A percentile compares a stretch with the other conserved stretches of the same genome.
phyloP scores from a whole-genome alignment of 1,139 yeast species.

The Saccharomyces hybrid region DNA sequence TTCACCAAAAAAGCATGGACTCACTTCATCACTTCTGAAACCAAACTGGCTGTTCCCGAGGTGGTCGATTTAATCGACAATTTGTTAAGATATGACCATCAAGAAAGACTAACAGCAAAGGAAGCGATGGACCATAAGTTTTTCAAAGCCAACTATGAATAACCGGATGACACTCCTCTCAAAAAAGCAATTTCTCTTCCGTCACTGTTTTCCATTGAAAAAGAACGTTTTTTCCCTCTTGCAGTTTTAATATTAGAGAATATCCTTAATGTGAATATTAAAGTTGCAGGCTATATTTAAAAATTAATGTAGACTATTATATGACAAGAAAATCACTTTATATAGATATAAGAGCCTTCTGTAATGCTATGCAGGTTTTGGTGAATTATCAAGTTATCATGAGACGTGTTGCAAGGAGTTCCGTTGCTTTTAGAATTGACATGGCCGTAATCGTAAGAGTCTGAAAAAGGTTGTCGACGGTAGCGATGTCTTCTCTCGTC shows the following conservation, averaged over 20 bases:
- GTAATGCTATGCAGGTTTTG: not conserved
- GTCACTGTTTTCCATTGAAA: not conserved
- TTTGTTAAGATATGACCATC: too few relatives aligned
- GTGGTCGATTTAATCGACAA: too few relatives aligned
- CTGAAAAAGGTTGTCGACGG: not conserved
- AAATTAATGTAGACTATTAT: not conserved
- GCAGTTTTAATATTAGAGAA: not conserved
- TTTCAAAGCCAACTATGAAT: too few relatives aligned
- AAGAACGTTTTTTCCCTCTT: not conserved
- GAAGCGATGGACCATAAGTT: too few relatives aligned
- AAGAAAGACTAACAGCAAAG: too few relatives aligned
- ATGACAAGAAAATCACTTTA: not conserved
- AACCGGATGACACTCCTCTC: not conserved
- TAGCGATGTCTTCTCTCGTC: constrained; percentile 1
- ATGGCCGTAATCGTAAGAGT: not conserved
- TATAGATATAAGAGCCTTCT: not conserved
- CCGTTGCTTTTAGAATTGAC: not conserved
- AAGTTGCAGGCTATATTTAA: not conserved
- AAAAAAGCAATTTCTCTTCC: not conserved
- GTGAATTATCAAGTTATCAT: not conserved
- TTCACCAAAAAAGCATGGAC: too few relatives aligned
- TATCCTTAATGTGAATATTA: not conserved
- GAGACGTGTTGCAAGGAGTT: not conserved
- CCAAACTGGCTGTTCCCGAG: too few relatives aligned
- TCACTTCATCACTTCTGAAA: too few relatives aligned